Base-by-base conservation (phyloP, 495 filamentous ascomycete genomes). In the Penicillium bialowiezense region DNA sequence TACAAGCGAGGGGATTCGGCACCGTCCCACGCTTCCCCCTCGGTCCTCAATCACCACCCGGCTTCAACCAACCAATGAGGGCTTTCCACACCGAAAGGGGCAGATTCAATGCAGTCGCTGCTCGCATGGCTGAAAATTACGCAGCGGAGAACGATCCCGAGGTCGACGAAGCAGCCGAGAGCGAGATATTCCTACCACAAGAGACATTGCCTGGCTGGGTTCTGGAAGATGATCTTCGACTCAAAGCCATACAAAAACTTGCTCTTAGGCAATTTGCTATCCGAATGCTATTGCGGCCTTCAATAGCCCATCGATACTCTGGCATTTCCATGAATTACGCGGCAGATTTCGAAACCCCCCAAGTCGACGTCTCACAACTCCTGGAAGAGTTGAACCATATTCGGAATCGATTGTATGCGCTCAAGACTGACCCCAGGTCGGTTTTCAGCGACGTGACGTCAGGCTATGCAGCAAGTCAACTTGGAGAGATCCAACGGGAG, bases 211-310 rank as follows among this genome's bases (percentile, higher is more conserved):
- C 67, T 5, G 15, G 45, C 8, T 72, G 69, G 68, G 58, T 65
- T 17, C 47, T 53, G 9, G 29, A 50, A 18, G 69, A 71, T 24
- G 26, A 56, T n/a, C 39, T 64, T 32, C 67, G 68, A 8, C 58
- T 65, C 20, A 73, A 74, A 46, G 70, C 61, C 15, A 67, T 76
- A 13, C 67, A 71, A 36, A 71, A 67, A 33, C 56, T 76, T 10
- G 71, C 71, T 5, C 31, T 72, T 41, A 72, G 63, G 41, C 70
- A 76, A 55, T 70, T 76, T n/a, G 64, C 67, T 3, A 68, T 74
- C 26, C 57, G 73, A 21, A 34, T 74, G 24, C 32, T 76, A 8
- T 54, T 76, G 6, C 64, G 73, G 13, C 71, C 71, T 15, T 50
- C 57, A 5, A 63, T 76, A 19, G 69, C 68, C 1, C 73, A 76